Percentiles rank a stretch among this genome's conserved stretches.
Evolutionary conservation across 306 rosid genomes (phyloP).

Genomic region (Vachellia pachyceras): DNA sequence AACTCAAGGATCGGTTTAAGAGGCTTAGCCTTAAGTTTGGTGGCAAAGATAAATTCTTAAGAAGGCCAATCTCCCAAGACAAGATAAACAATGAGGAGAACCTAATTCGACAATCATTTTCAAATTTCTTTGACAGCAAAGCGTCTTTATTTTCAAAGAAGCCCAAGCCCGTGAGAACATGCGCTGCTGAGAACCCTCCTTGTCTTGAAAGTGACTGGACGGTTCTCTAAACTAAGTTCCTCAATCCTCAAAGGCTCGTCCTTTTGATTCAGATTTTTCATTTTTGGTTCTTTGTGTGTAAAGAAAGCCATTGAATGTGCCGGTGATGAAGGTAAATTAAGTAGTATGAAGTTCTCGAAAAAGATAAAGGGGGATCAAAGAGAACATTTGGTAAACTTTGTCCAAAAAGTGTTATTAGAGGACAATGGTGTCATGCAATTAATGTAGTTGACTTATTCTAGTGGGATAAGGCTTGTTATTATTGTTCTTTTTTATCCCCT

Average conservation of each 20-base stretch:
- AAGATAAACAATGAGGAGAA: constrained; percentile 53
- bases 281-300: no score
- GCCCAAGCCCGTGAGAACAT: constrained; percentile 56
- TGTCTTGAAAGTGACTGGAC: constrained; percentile 67
- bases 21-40: constrained; percentile 69
- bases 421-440: no score
- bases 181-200: constrained; percentile 44
- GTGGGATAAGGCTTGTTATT: neutral
- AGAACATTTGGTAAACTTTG: no score
- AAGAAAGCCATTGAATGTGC: no score
- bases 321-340: no score
- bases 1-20: constrained; percentile 68
- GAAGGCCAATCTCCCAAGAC: constrained; percentile 51
- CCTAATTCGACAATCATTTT: constrained; percentile 63
- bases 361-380: no score
- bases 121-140: constrained; percentile 82
- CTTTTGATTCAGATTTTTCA: neutral
- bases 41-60: constrained; percentile 61
- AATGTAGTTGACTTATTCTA: no score
- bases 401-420: no score
- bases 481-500: neutral
- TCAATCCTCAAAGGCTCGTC: neutral
- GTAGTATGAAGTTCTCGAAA: no score
- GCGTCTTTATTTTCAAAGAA: constrained; percentile 81
- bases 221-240: constrained; percentile 48